Evolutionary conservation across 257 asterid genomes (phyloP).

Genomic region (Galeopsis tetrahit): DNA sequence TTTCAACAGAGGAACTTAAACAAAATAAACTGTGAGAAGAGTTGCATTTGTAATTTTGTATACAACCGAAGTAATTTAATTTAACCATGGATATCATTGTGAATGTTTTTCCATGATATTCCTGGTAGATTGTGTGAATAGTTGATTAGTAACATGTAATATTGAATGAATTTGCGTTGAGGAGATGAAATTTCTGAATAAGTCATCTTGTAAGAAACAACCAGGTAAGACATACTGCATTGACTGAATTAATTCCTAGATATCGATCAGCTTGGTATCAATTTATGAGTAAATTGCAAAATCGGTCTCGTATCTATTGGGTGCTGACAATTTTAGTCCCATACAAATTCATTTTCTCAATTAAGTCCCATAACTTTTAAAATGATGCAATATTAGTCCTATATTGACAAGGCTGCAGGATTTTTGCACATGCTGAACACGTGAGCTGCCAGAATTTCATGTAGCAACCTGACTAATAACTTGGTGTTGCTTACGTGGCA

Average conservation of each 20-base stretch:
- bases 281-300: background rate
- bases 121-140: background rate
- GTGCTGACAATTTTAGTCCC: no score
- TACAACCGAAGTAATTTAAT: background rate
- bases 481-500: no score
- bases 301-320: no score
- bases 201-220: background rate
- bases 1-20: background rate
- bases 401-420: no score
- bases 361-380: no score
- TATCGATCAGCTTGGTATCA: background rate
- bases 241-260: background rate
- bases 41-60: no score
- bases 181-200: constrained; percentile 17
- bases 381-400: no score
- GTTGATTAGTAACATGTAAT: background rate
- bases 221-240: background rate
- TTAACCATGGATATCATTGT: background rate
- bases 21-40: background rate
- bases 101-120: background rate
- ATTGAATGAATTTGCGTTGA: background rate
- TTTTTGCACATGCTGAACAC: no score
- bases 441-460: no score
- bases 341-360: no score
- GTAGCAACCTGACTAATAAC: no score